Percentiles rank a stretch among this genome's conserved stretches.
Conservation (phyloP, 202 grass and related monocot genomes). For the Hordeum pubiflorum region DNA sequence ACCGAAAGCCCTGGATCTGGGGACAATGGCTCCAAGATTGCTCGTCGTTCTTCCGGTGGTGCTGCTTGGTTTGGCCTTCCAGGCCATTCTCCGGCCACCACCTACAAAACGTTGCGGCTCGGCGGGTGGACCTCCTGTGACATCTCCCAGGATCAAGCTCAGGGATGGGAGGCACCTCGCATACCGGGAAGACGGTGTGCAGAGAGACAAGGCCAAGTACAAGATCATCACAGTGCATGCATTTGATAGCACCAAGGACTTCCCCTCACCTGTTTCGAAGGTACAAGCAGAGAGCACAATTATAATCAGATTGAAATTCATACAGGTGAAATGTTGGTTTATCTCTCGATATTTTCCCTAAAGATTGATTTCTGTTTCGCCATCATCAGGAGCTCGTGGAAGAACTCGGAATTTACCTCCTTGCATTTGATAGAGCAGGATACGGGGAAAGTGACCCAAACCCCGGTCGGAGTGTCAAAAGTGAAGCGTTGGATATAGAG, state of each 20-base stretch:
- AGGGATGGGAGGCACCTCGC: conserved; percentile 51
- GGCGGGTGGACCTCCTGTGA: conserved; percentile 43
- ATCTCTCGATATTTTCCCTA: conserved; percentile 4
- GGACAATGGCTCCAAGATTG: conserved; percentile 35
- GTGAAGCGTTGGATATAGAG: conserved; percentile 50
- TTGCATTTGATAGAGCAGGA: conserved; percentile 64
- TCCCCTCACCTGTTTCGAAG: conserved; percentile 41
- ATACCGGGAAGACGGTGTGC: conserved; percentile 46
- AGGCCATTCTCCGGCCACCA: conserved; percentile 38
- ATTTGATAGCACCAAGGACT: conserved; percentile 61
- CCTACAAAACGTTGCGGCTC: conserved; percentile 42
- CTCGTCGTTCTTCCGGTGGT: conserved; percentile 24
- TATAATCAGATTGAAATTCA: background rate
- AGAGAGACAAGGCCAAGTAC: conserved; percentile 45
- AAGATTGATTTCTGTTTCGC: background rate
- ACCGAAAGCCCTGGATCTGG: conserved; percentile 20
- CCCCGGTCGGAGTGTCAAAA: conserved; percentile 40
- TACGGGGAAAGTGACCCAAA: conserved; percentile 60
- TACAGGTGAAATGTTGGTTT: background rate
- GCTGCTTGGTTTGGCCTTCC: conserved; percentile 35
- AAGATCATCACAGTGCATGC: conserved; percentile 56
- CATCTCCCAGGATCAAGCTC: conserved; percentile 56
- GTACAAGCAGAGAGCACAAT: conserved; percentile 24
- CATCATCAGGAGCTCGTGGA: conserved; percentile 45
- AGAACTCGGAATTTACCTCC: conserved; percentile 47